These are phyloP conservation scores for Monilinia fructigena DNA, from an alignment of 2,329 filamentous ascomycete species.

Conservation along the genomic window DNA sequence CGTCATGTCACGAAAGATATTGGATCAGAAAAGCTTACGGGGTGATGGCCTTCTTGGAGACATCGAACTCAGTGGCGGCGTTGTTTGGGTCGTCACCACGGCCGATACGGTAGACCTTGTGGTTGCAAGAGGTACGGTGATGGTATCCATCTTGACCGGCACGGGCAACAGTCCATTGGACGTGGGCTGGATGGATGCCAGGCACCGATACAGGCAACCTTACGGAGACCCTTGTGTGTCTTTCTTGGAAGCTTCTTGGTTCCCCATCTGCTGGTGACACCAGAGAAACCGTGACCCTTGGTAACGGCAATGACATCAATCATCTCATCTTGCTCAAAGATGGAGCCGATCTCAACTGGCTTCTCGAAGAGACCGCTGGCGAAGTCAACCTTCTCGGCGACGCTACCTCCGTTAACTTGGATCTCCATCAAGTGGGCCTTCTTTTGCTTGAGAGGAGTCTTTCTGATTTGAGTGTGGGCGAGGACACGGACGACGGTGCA, in stretches of 20 bases:
- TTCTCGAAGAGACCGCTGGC: constrained; percentile 98
- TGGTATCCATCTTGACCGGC: constrained; percentile 99
- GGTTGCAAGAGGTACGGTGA: constrained; percentile 99
- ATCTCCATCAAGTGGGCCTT: constrained; percentile 99
- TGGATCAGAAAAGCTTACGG: constrained; percentile 69
- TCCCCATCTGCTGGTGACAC: constrained; percentile 97
- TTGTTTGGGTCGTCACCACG: constrained; percentile 88
- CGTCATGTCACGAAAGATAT: background rate
- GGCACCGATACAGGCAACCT: constrained; percentile 99
- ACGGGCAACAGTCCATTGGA: constrained; percentile 99
- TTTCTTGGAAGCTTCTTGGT: constrained; percentile 99
- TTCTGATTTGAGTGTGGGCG: constrained; percentile 98
- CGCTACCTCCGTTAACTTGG: constrained; percentile 96
- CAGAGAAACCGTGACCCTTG: constrained; percentile 98
- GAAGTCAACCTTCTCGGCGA: constrained; percentile 96
- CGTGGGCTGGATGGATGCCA: constrained; percentile 99
- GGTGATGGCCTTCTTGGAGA: constrained; percentile 99
- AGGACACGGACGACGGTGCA: constrained; percentile 99
- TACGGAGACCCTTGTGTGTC: constrained; percentile 99
- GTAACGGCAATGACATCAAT: constrained; percentile 99
- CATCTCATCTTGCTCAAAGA: constrained; percentile 99
- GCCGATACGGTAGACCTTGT: constrained; percentile 99
- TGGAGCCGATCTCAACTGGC: constrained; percentile 84
- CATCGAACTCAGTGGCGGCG: constrained; percentile 90
- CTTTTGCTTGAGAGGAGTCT: constrained; percentile 99